Percentiles rank a stretch among this genome's conserved stretches.
phyloP scores from a whole-genome alignment of 495 filamentous ascomycete genomes.

The Penicillium lagena region DNA sequence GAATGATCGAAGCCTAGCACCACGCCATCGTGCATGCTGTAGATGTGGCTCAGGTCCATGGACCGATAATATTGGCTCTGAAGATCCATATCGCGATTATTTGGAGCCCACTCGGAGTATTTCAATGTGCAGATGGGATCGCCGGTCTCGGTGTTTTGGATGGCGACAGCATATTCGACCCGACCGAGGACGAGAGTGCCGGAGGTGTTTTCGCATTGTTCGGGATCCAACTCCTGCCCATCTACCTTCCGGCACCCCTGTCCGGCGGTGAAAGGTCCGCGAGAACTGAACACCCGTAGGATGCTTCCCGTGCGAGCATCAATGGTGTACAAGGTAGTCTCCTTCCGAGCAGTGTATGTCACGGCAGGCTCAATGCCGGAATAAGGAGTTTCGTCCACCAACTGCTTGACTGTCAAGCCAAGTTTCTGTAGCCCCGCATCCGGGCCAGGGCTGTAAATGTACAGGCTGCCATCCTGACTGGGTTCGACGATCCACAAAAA shows the following conservation, averaged over 20 bases:
- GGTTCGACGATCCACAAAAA: slow-evolving; percentile 98
- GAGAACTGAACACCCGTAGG: slow-evolving; percentile 55
- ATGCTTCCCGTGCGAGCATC: slow-evolving; percentile 79
- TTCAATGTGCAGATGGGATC: slow-evolving; percentile 82
- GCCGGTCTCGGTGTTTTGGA: slow-evolving; percentile 68
- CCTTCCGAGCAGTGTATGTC: slow-evolving; percentile 75
- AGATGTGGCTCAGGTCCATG: slow-evolving; percentile 84
- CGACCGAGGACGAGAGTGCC: slow-evolving; percentile 73
- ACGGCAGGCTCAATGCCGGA: slow-evolving; percentile 61
- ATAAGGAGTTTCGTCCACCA: slow-evolving; percentile 66
- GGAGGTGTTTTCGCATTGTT: slow-evolving; percentile 65
- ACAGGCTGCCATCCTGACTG: slow-evolving; percentile 79
- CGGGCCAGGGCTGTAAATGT: slow-evolving; percentile 67
- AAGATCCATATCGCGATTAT: slow-evolving; percentile 85
- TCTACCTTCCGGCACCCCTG: slow-evolving; percentile 49
- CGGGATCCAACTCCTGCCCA: slow-evolving; percentile 54
- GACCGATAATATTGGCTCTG: slow-evolving; percentile 70
- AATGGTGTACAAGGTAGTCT: slow-evolving; percentile 73
- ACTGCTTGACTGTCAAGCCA: slow-evolving; percentile 69
- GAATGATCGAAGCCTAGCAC: slow-evolving; percentile 74
- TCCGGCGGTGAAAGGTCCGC: slow-evolving; percentile 42
- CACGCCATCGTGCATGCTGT: slow-evolving; percentile 79
- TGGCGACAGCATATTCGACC: slow-evolving; percentile 81
- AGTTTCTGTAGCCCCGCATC: slow-evolving; percentile 56
- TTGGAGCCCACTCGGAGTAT: slow-evolving; percentile 93